A percentile compares a stretch with the other conserved stretches of the same genome.
These are phyloP conservation scores for Hevea brasiliensis DNA, from an alignment of 345 rosid species.

Conservation along the genomic window DNA sequence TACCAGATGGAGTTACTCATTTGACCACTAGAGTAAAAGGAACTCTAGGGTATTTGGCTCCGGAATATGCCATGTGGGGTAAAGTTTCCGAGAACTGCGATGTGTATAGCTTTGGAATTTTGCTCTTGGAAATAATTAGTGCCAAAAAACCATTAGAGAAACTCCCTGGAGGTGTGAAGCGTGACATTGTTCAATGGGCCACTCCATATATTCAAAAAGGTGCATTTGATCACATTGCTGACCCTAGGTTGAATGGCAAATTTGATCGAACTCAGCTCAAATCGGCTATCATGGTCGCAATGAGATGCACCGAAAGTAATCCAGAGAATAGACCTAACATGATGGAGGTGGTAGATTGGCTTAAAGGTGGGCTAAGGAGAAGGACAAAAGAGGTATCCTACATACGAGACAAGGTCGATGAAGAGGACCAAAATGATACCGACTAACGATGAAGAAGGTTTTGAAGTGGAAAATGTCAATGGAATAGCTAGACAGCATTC, in stretches of 20 bases:
- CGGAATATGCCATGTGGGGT: constrained; percentile 87
- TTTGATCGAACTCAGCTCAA: constrained; percentile 41
- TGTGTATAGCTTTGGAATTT: constrained; percentile 66
- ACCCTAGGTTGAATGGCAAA: constrained; percentile 49
- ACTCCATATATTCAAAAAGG: constrained; percentile 53
- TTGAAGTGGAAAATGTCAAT: constrained; percentile 6
- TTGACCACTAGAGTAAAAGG: constrained; percentile 70
- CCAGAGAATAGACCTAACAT: constrained; percentile 57
- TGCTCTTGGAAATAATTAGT: constrained; percentile 57
- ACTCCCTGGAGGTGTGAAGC: constrained; percentile 50
- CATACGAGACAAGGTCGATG: constrained; percentile 12
- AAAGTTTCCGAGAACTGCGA: constrained; percentile 66
- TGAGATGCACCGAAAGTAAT: constrained; percentile 47
- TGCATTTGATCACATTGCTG: constrained; percentile 49
- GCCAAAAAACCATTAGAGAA: constrained; percentile 59
- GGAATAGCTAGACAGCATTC: neutral
- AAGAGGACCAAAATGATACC: constrained; percentile 1
- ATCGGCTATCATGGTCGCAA: constrained; percentile 36
- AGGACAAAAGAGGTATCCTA: constrained; percentile 28
- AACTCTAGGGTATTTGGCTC: constrained; percentile 66
- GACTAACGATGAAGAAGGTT: constrained; percentile 18
- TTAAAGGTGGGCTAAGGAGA: constrained; percentile 34
- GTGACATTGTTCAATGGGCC: constrained; percentile 62
- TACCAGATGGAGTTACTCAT: constrained; percentile 63
- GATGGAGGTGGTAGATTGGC: constrained; percentile 57